Conservation (phyloP, 106 monocot genomes). For the Dioscorea alata region DNA sequence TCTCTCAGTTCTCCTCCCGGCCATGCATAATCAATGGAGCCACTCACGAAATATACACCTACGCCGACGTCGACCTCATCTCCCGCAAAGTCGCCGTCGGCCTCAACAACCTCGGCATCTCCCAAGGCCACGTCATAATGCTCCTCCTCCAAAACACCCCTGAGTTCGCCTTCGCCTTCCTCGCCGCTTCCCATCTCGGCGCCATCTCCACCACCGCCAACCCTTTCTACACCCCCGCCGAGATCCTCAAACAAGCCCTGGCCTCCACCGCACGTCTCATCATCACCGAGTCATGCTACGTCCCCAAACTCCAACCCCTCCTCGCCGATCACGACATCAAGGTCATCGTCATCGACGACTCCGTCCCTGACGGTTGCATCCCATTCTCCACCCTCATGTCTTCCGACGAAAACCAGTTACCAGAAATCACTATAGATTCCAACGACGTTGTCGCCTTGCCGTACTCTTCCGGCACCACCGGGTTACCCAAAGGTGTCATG, state of each 20-base stretch:
- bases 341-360: constrained; percentile 37
- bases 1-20: constrained; percentile 26
- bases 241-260: constrained; percentile 59
- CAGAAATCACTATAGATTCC: constrained; percentile 41
- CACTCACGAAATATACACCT: constrained; percentile 37
- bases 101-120: constrained; percentile 40
- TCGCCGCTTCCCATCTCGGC: constrained; percentile 67
- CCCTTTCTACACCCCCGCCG: constrained; percentile 64
- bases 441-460: constrained; percentile 85
- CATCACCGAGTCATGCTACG: constrained; percentile 57
- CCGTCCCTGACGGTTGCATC: constrained; percentile 26
- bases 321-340: constrained; percentile 20
- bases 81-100: constrained; percentile 52
- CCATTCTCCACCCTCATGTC: constrained; percentile 50
- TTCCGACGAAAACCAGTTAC: constrained; percentile 24
- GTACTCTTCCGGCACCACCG: constrained; percentile 91
- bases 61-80: constrained; percentile 49
- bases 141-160: constrained; percentile 63
- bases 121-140: constrained; percentile 65
- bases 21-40: constrained; percentile 77
- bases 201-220: constrained; percentile 85
- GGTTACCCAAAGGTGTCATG: constrained; percentile 91
- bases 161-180: constrained; percentile 75
- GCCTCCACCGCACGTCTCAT: constrained; percentile 43
- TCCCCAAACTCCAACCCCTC: constrained; percentile 40